These are phyloP conservation scores for Ilyonectria robusta DNA, from an alignment of 2,329 filamentous ascomycete genomes.

Conservation along the genomic window DNA sequence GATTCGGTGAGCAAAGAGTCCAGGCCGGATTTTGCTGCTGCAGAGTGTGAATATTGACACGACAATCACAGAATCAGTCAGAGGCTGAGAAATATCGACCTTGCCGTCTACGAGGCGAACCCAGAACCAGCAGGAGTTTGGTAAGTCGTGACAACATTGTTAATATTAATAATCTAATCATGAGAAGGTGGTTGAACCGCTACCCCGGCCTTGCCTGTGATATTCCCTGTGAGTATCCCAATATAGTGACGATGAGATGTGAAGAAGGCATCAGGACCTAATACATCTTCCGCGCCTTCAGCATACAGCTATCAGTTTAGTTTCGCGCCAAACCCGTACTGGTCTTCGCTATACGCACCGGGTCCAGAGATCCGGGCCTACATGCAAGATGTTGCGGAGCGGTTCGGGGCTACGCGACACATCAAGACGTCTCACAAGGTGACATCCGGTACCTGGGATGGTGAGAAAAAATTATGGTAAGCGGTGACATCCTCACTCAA, in stretches of 20 bases:
- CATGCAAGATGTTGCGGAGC: conserved; percentile 7
- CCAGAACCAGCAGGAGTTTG: conserved; percentile 22
- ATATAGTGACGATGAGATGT: too few relatives aligned
- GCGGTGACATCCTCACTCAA: too few relatives aligned
- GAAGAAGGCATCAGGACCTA: too few relatives aligned
- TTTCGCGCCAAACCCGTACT: conserved; percentile 6
- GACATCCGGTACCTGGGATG: background rate
- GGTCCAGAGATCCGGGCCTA: conserved; percentile 3
- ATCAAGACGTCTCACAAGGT: conserved; percentile 14
- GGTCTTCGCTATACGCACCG: conserved; percentile 1
- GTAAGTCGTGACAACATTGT: background rate
- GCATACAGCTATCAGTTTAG: conserved; percentile 1
- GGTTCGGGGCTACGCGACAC: conserved; percentile 3
- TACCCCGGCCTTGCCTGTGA: conserved; percentile 32
- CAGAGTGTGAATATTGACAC: too few relatives aligned
- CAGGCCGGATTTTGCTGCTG: background rate
- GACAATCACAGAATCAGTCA: conserved; percentile 19
- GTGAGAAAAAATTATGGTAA: background rate
- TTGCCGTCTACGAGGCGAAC: conserved; percentile 27
- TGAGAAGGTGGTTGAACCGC: conserved; percentile 29
- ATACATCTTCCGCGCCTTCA: background rate
- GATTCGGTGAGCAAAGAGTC: conserved; percentile 16
- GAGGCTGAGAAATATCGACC: conserved; percentile 22
- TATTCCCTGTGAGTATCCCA: conserved; percentile 25
- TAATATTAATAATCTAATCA: background rate